Base-by-base conservation (phyloP, 768 basidiomycete species). In the Austroboletus eburneus region DNA sequence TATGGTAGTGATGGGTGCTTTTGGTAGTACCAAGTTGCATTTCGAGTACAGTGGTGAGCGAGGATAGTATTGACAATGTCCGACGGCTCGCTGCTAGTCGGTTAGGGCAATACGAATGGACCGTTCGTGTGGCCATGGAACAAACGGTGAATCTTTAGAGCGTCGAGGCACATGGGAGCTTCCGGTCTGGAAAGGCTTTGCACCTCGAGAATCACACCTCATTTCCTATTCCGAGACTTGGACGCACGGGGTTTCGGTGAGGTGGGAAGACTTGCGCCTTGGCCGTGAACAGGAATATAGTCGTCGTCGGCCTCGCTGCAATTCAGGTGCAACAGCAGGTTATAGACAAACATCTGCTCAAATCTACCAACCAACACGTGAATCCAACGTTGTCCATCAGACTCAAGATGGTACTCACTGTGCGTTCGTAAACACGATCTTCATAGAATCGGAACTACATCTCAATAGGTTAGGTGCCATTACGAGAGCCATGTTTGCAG, bases 401-500 rank as follows among this genome's bases (percentile, higher is more conserved):
- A 24, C 45, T 16, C 9, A 42, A 20, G 24, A n/a, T n/a, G 43
- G 44, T 10, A 76, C 89, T 68, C 59, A 92, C 91, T 87, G 86
- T 13, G 93, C 79, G 65, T 95, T 96, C 25, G 87, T 92, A 62
- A 91, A 94, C 9, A 93, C 91, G 9, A 93, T 73, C 7, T 85
- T 76, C 77, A 93, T 85, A n/a, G 82, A 87, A 39, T 91, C 86
- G 14, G 89, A 91, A 55, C 76, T 85, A 60, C 92, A 94, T 45
- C 92, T 73, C 37, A 96, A 66, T 36, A 96, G 65, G 67, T 95
- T 95, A 8, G 92, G 92, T 2, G 92, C 90, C 83, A 96, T 87
- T 17, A 96, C 90, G 14, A 94, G 69, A 9, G 92, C 90, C 51
- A 95, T 69, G 64, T 92, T 93, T 30, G 82, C 82, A 10, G 87